Evolutionary conservation across 257 asterid species (phyloP), one percentile per base, ranked within the genome.

Genomic region (Orobanche coerulescens): DNA sequence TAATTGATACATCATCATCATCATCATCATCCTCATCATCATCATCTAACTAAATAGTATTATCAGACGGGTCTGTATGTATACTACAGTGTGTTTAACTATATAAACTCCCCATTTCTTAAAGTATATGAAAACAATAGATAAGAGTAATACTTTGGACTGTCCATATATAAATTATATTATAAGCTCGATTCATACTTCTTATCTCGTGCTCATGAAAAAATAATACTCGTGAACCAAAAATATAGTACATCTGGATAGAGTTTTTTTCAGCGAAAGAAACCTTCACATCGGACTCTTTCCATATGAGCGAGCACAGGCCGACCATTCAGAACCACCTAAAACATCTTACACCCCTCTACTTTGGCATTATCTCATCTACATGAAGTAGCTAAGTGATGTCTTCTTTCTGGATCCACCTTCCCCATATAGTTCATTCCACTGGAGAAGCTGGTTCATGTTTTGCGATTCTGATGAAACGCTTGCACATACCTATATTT

Each of bases 361-460:
- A 6, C 12, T 47, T 16, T 9, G 3, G 6, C 14, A 10, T 48
- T 20, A 15, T 52, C 52, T 54, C 64, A 20, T 65, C 78, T 83
- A 86, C 83, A 78, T 78, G 76, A 79, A 86, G 80, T 86, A 84
- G 81, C 87, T 86, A 30, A 82, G 86, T 18, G 93, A 76, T 49
- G 28, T 62, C 78, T 77, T 86, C 81, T 80, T 81, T 55, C 94
- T 80, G n/a, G 95, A 84, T 42, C 94, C 95, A 2, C 95, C 95
- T 66, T 86, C 95, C 47, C 94, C 95, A 16, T 84, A 86, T 0
- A 81, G 77, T 31, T 84, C 95, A 50, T 86, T 86, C 95, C 95
- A 86, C 68, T 80, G 86, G 15, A 76, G 72, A 30, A 86, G 87
- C 81, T 82, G 84, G n/a, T 67, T 82, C 95, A 86, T 86, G 78